Base-by-base conservation (phyloP, 2,329 filamentous ascomycete species). In the Thelonectria discophora region DNA sequence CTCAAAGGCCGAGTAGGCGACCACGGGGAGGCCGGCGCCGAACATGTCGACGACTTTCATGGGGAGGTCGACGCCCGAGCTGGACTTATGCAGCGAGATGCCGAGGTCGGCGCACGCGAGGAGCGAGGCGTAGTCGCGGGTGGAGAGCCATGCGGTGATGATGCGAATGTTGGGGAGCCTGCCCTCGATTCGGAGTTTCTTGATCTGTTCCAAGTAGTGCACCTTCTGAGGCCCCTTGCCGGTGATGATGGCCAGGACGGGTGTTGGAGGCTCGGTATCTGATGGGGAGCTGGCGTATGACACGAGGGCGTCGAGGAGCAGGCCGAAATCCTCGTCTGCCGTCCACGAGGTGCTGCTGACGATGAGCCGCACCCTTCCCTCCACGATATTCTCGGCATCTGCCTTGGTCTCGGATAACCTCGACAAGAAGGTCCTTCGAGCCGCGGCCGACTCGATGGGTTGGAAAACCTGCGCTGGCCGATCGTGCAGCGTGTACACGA, bases 21-120 rank as follows among this genome's bases (percentile, higher is more conserved):
- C 89, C 0, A 99, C 95, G 0, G 95, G 95, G 27, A 99, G 80
- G 0, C 94, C 95, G 0, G 94, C 91, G 2, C 95, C 95, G 75
- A 99, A 98, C 94, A 99, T 97, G 75, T 99, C 95, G 13, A 99
- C 94, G 1, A 99, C 93, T 79, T 99, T 99, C 95, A 99, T 99
- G 0, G 95, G 95, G 18, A 99, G 81, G 77, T 99, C 95, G 0
- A 99, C 93, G 1, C 95, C 95, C 2, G 93, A 97, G 67, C 91
- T 96, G 13, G 93, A 97, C 66, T 88, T 97, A 79, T 99, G 95
- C 24, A 99, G 81, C 58, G 92, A 97, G 21, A 99, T 87, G 10
- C 95, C 95, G 0, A 99, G 81, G 71, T 97, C 94, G 3, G 95
- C 93, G 46, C 90, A 90, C 11, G 90, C 91, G 30, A 99, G 87